These are phyloP conservation scores for Zymoseptoria pseudotritici DNA, from an alignment of 2,329 filamentous ascomycete genomes.

Conservation along the genomic window DNA sequence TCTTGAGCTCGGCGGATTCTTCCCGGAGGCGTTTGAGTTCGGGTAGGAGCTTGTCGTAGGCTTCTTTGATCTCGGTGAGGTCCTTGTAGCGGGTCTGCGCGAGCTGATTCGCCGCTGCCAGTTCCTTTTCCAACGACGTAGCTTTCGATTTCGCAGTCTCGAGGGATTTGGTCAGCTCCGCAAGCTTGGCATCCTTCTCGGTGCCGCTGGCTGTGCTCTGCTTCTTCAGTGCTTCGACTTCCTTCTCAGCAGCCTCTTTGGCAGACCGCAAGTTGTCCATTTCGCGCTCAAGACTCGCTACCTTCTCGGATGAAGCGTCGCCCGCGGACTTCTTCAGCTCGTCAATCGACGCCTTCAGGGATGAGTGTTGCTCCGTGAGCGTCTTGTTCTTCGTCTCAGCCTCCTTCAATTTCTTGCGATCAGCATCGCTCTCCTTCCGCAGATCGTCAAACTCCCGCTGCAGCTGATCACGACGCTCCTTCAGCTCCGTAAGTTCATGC, in stretches of 20 bases:
- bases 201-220: slow-evolving; percentile 40
- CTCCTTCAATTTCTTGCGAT: slow-evolving; percentile 21
- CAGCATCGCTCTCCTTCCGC: slow-evolving; percentile 15
- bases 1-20: slow-evolving; percentile 68
- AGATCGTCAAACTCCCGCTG: slow-evolving; percentile 22
- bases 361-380: slow-evolving; percentile 17
- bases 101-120: slow-evolving; percentile 77
- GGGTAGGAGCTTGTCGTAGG: slow-evolving; percentile 76
- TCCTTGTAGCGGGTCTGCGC: slow-evolving; percentile 86
- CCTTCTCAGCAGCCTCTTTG: slow-evolving; percentile 62
- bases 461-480: slow-evolving; percentile 18
- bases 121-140: slow-evolving; percentile 66
- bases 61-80: slow-evolving; percentile 67
- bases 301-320: slow-evolving; percentile 45
- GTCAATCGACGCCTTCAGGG: slow-evolving; percentile 59
- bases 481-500: slow-evolving; percentile 24
- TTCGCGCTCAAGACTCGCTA: slow-evolving; percentile 50
- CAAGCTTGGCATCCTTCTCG: slow-evolving; percentile 45
- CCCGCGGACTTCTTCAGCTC: slow-evolving; percentile 31
- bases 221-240: slow-evolving; percentile 53
- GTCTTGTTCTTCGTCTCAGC: slow-evolving; percentile 20
- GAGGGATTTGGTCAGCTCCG: slow-evolving; percentile 56
- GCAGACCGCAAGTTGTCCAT: slow-evolving; percentile 54
- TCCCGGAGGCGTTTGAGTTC: slow-evolving; percentile 73
- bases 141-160: slow-evolving; percentile 66